phyloP scores from a whole-genome alignment of 2,329 filamentous ascomycete genomes.

The Fonsecaea multimorphosa region DNA sequence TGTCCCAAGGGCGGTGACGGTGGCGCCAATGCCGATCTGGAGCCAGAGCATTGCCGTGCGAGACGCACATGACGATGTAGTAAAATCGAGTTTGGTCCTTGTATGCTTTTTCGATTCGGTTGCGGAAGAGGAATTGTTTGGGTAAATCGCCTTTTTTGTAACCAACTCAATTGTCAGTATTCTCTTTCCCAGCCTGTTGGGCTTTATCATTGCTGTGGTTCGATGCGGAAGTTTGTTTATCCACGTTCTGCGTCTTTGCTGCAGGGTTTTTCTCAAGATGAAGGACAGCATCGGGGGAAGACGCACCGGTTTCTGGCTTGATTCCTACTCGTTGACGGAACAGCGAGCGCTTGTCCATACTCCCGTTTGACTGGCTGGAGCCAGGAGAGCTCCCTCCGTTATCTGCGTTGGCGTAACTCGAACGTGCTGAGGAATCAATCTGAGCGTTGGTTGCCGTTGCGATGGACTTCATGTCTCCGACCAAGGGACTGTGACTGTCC shows the following conservation, averaged over 20 bases:
- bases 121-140: neutral
- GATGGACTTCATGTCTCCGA: neutral
- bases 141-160: neutral
- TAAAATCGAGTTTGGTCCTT: slow-evolving; percentile 11
- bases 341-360: neutral
- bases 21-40: slow-evolving; percentile 24
- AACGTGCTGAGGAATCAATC: neutral
- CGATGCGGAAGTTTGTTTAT: neutral
- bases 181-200: no score
- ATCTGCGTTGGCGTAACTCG: neutral
- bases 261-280: neutral
- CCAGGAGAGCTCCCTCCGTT: neutral
- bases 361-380: neutral
- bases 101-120: slow-evolving; percentile 13
- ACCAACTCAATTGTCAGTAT: neutral
- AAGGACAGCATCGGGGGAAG: neutral
- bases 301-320: neutral
- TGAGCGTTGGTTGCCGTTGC: neutral
- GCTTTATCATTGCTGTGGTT: no score
- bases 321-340: neutral
- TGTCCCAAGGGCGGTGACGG: slow-evolving; percentile 18
- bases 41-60: slow-evolving; percentile 24
- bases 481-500: neutral
- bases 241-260: neutral
- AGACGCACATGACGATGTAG: slow-evolving; percentile 12